Evolutionary conservation across 2,329 filamentous ascomycete species (phyloP).

Genomic region (Trichoderma gracile): DNA sequence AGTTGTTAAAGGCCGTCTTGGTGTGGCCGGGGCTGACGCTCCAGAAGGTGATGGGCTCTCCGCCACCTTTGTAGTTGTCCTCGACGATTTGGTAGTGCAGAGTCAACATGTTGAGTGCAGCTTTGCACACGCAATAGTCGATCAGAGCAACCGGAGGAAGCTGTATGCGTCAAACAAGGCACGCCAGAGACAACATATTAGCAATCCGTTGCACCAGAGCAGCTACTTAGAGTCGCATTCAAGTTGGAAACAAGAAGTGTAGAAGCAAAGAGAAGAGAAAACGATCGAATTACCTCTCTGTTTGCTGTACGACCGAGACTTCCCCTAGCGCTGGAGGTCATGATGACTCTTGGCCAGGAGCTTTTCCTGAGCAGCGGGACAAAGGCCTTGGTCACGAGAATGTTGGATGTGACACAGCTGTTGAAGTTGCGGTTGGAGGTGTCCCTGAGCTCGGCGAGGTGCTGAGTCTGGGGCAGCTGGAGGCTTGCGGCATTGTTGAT

Average conservation of each 20-base stretch:
- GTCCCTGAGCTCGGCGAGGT: constrained; percentile 17
- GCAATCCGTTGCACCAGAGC: not conserved
- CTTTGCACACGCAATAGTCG: constrained; percentile 29
- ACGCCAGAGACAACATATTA: not conserved
- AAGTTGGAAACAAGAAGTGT: not conserved
- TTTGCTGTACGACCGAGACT: constrained; percentile 28
- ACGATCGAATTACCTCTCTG: constrained; percentile 18
- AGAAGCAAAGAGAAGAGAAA: not conserved
- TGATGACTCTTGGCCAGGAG: constrained; percentile 27
- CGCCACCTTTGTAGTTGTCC: constrained; percentile 3
- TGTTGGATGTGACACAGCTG: constrained; percentile 28
- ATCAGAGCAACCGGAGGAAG: constrained; percentile 9
- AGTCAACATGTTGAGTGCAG: constrained; percentile 31
- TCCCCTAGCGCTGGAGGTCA: constrained; percentile 29
- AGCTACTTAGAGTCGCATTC: not conserved
- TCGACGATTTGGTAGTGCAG: constrained; percentile 26
- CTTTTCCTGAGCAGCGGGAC: constrained; percentile 21
- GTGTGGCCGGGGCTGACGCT: constrained; percentile 28
- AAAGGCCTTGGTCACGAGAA: constrained; percentile 26
- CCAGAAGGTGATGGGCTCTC: constrained; percentile 28
- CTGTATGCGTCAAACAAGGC: not conserved
- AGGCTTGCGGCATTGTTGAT: constrained; percentile 26
- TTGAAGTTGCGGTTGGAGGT: constrained; percentile 27
- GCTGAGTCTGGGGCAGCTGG: constrained; percentile 2
- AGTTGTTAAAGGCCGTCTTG: constrained; percentile 30